Evolutionary conservation across 1,284 basidiomycete species (phyloP).

Genomic region (Rhizoctonia solani): DNA sequence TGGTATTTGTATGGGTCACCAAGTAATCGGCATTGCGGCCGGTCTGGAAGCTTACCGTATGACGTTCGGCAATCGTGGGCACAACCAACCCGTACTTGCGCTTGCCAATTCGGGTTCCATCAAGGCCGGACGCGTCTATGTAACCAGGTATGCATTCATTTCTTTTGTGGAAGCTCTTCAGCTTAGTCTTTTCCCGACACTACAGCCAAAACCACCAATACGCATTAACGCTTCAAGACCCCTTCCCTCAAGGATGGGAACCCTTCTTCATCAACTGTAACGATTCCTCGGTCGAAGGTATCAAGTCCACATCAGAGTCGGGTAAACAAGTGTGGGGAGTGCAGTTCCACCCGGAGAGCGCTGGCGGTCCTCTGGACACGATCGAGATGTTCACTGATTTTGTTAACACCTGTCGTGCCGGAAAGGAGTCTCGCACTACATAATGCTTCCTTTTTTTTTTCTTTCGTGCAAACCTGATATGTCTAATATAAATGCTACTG

Average conservation of each 20-base stretch:
- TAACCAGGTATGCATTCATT: constrained; percentile 72
- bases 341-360: constrained; percentile 95
- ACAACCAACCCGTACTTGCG: constrained; percentile 97
- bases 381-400: constrained; percentile 97
- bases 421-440: constrained; percentile 28
- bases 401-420: constrained; percentile 71
- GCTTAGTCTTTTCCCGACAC: constrained; percentile 16
- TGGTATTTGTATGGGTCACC: constrained; percentile 99
- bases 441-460: background rate
- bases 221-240: constrained; percentile 87
- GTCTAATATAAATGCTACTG: background rate
- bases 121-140: constrained; percentile 94
- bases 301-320: constrained; percentile 86
- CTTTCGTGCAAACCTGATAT: background rate
- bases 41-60: constrained; percentile 96
- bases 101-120: constrained; percentile 89
- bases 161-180: constrained; percentile 33
- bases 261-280: constrained; percentile 99
- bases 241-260: constrained; percentile 94
- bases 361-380: constrained; percentile 90
- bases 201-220: constrained; percentile 93
- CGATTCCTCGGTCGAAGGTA: constrained; percentile 95
- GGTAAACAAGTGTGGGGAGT: constrained; percentile 93
- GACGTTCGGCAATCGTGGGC: constrained; percentile 98
- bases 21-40: constrained; percentile 95